Conservation (phyloP, 208 protist genomes). For the Trypanosoma avium region DNA sequence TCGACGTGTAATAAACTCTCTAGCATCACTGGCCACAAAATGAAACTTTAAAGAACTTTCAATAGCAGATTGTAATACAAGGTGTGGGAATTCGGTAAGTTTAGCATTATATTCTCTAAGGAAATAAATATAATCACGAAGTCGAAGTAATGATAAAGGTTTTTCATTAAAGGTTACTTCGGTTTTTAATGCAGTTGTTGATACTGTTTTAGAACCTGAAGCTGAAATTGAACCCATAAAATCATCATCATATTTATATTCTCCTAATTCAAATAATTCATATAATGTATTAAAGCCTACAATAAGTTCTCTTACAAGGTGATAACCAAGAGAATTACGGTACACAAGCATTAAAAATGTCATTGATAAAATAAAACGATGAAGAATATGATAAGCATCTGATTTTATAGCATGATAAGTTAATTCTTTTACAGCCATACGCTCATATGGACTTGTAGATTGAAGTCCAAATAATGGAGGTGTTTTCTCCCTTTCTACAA, state of each 20-base stretch:
- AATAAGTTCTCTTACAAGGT: constrained; percentile 68
- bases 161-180: too few species aligned
- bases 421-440: constrained; percentile 73
- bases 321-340: constrained; percentile 52
- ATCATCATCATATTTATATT: constrained; percentile 29
- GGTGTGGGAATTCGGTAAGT: constrained; percentile 48
- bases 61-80: constrained; percentile 56
- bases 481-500: constrained; percentile 16
- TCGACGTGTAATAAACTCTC: constrained; percentile 30
- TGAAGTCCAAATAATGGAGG: constrained; percentile 9
- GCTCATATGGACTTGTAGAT: constrained; percentile 37
- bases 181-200: too few species aligned
- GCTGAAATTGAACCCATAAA: background rate
- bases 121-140: constrained; percentile 79
- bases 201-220: background rate
- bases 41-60: constrained; percentile 29
- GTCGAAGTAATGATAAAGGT: constrained; percentile 30
- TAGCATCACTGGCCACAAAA: constrained; percentile 31
- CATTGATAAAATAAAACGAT: constrained; percentile 57
- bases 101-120: constrained; percentile 52
- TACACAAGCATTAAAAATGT: constrained; percentile 69
- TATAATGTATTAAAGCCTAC: constrained; percentile 64
- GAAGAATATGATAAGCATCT: constrained; percentile 42
- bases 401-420: constrained; percentile 46
- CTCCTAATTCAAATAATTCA: constrained; percentile 49